Base-by-base conservation (phyloP, 306 rosid genomes). In the Vicia villosa region DNA sequence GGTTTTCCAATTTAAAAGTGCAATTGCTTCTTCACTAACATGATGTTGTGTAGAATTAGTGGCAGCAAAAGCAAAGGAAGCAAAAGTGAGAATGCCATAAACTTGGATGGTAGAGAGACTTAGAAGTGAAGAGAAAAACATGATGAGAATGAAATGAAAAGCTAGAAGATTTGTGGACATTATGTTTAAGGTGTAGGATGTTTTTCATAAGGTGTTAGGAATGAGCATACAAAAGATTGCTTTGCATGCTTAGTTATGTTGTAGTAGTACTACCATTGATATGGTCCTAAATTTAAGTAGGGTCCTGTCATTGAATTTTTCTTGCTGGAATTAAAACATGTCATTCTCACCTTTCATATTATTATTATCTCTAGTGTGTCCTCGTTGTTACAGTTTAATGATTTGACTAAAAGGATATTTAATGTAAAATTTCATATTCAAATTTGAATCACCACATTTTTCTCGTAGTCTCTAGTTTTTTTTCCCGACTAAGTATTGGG, bases 1-100 rank as follows among this genome's bases (percentile, higher is more conserved):
- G 34, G 82, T 49, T 58, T 72, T 78, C 82, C 82, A 78, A 14
- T 66, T 51, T 14, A 78, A 40, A 6, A 78, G 61, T 50, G 75
- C 65, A 59, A 26, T 50, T 45, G 71, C 74, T 78, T 77, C 60
- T 77, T 78, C 65, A 4, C 8, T 70, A 16, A 11, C 12, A 24
- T 68, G 47, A 37, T 17, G 15, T 50, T 59, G 16, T 50, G 56
- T 52, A 24, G 62, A 36, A 34, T 10, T 36, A 68, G 66, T 38
- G 12, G 56, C 21, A 73, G 54, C 28, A 42, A 26, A 68, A 14
- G 49, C 43, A n/a, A 46, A 41, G 32, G 50, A 28, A 41, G 42
- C 26, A 45, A 40, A 30, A 24, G 4, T 32, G 49, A 46, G 1
- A 24, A 54, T 24, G 34, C n/a, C 42, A 22, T 58, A 36, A 60